These are phyloP conservation scores for Ehretia macrophylla DNA, from an alignment of 257 asterid species.

Conservation along the genomic window DNA sequence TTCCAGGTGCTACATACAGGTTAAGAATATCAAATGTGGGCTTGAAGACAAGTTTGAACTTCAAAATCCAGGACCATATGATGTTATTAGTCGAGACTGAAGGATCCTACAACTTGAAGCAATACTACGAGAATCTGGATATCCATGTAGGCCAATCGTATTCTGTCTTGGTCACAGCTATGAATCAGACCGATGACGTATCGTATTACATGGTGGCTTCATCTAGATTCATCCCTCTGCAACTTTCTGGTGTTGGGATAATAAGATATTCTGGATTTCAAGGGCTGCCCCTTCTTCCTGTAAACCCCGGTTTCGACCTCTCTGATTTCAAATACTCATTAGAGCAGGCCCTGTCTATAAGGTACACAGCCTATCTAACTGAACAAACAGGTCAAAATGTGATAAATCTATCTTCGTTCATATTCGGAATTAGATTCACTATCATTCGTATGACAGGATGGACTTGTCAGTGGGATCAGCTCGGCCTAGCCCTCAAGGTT, in stretches of 20 bases:
- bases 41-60: conserved; percentile 24
- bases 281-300: conserved; percentile 10
- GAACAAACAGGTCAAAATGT: neutral
- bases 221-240: conserved; percentile 22
- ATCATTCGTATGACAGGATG: conserved; percentile 15
- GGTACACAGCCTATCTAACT: conserved; percentile 1
- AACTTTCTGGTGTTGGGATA: conserved; percentile 17
- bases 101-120: conserved; percentile 25
- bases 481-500: conserved; percentile 33
- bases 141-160: conserved; percentile 36
- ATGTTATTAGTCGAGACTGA: conserved; percentile 33
- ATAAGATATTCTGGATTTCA: conserved; percentile 20
- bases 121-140: conserved; percentile 20
- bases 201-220: conserved; percentile 27
- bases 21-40: conserved; percentile 37
- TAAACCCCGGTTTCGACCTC: neutral
- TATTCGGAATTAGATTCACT: too few species aligned
- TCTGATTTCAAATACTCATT: conserved; percentile 10
- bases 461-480: conserved; percentile 30
- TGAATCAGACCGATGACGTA: conserved; percentile 9
- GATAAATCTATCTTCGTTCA: neutral
- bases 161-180: conserved; percentile 26
- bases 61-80: conserved; percentile 26
- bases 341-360: conserved; percentile 18
- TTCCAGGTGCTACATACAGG: conserved; percentile 18